Conservation (phyloP, 2,329 filamentous ascomycete species). For the Scedosporium apiospermum region DNA sequence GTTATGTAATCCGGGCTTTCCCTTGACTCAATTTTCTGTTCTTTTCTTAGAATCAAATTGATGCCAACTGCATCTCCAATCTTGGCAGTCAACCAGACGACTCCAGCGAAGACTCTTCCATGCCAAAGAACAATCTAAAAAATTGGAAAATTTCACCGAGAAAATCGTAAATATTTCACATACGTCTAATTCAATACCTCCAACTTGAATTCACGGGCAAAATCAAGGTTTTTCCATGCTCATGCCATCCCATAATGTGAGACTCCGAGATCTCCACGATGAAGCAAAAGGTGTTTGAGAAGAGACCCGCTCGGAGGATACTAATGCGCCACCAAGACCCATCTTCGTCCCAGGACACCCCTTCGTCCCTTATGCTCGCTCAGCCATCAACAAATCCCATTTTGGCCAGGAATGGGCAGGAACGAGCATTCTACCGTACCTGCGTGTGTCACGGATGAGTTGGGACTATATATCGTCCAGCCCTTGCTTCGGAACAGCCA, state of each 20-base stretch:
- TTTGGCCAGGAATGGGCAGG: neutral
- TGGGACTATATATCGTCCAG: neutral
- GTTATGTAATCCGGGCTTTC: too few relatives aligned
- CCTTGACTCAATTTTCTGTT: too few relatives aligned
- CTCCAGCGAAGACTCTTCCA: too few relatives aligned
- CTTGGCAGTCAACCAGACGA: too few relatives aligned
- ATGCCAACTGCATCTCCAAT: too few relatives aligned
- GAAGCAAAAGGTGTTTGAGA: neutral
- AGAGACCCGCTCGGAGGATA: neutral
- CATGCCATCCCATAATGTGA: conserved; percentile 1
- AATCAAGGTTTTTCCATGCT: neutral
- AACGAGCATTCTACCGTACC: neutral
- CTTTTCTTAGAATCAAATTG: too few relatives aligned
- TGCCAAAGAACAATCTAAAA: too few relatives aligned
- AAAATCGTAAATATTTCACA: too few relatives aligned
- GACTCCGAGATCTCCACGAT: neutral
- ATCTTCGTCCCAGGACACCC: neutral
- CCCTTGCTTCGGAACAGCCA: neutral
- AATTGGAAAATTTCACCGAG: too few relatives aligned
- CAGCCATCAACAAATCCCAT: neutral
- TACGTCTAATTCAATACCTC: too few relatives aligned
- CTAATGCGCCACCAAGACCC: neutral
- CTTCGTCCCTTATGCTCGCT: neutral
- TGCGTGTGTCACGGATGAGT: neutral
- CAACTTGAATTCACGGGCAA: neutral